Evolutionary conservation across 1,284 basidiomycete species (phyloP), one percentile per base, ranked within the genome.

Genomic region (Singerocomus inundabilis): DNA sequence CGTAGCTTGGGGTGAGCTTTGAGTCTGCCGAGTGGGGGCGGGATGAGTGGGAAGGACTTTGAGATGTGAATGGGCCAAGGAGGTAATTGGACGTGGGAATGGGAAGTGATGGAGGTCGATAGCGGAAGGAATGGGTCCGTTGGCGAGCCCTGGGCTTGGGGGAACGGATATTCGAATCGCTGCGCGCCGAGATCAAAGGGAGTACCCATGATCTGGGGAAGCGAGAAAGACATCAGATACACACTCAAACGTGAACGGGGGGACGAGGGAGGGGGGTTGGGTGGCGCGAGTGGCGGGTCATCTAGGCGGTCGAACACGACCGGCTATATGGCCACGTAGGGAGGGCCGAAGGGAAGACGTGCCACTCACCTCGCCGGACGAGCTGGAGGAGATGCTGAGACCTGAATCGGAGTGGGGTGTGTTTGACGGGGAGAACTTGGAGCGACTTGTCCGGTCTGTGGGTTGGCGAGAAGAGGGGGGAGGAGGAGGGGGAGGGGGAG

Each of bases 131-230:
- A 64, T 5, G 58, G 44, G 48, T 66, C 65, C 16, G 61, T 61
- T 18, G 59, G 56, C 6, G 65, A 57, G 49, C 53, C 56, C 58
- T 67, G 64, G 50, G 60, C 55, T 35, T 60, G 56, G 53, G 66
- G 70, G 55, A 69, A 69, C 1, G 64, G 64, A 39, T 66, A 66
- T 46, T 66, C 64, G 54, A 67, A 66, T 18, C 62, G 64, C 21
- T 51, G 66, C 15, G 64, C 52, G 33, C 67, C 66, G 39, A 67
- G 58, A 62, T 69, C 64, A 45, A 66, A 66, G 7, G 64, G 64
- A 1, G 64, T 66, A 39, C 64, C 56, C 52, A 68, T 63, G 49
- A 66, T 69, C 64, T 66, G 36, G 31, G 34, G 12, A 37, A 33
- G 13, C n/a, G n/a, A 32, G 15, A 18, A 36, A 46, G 31, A 32